Evolutionary conservation across 306 rosid species (phyloP), one percentile per base, ranked within the genome.

Genomic region (Prunus persica): DNA sequence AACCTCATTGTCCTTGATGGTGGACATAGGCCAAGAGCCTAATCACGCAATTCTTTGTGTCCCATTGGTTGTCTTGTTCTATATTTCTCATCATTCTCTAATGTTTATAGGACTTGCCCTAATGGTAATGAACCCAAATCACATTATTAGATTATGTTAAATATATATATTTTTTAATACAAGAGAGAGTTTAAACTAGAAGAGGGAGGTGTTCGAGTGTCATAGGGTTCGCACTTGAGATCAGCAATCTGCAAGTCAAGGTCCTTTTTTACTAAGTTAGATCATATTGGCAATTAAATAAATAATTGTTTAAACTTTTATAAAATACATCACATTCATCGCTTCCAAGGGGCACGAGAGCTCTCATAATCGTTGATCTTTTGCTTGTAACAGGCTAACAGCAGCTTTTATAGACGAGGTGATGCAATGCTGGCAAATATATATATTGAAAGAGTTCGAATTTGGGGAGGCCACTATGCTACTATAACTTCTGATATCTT

Each of bases 191-290:
- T 6, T 34, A 34, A 34, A 34, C 0, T 34, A 34, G 8, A 34
- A 0, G 41, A 34, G 43, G 43, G 0, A 2, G 43, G 8, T 38
- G 9, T 1, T 34, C 38, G 8, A 0, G 8, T 34, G 7, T 0
- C 38, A 32, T 34, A 0, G 5, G 9, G 2, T 38, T 38, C 9
- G 9, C 6, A 38, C 9, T 7, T 38, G 9, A 38, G 9, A 38
- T 8, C 2, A 38, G 0, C 2, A 38, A 7, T 38, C 43, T 38
- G 2, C 0, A 38, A 38, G 0, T 38, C 2, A 38, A 38, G 0
- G 2, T 6, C 2, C 1, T 38, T 38, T 34, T 38, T 7, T 0
- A 38, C 1, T 38, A 38, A 38, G 2, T 2, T 7, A 1, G 0
- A 38, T 1, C 7, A 34, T 34, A 0, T 34, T 34, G 2, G 2